phyloP scores from a whole-genome alignment of 352 stramenopile species.

The Phytophthora nicotianae region DNA sequence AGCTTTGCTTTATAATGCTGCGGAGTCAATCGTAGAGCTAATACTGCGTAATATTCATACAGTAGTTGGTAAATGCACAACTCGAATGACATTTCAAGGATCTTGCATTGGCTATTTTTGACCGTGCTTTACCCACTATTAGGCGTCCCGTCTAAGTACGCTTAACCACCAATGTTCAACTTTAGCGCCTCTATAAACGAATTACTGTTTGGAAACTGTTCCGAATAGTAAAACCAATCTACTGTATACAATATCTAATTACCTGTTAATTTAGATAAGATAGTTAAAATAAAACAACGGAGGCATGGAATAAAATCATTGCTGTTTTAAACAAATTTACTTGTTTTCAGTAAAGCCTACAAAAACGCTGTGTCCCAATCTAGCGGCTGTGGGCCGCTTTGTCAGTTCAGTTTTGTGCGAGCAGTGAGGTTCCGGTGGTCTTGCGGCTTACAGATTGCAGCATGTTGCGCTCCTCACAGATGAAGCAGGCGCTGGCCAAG shows the following conservation, averaged over 20 bases:
- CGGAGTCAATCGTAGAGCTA: too few relatives aligned
- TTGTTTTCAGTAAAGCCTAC: neutral
- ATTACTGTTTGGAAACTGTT: neutral
- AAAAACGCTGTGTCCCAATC: neutral
- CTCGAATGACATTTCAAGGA: neutral
- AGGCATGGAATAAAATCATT: neutral
- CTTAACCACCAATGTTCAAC: neutral
- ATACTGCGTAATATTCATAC: neutral
- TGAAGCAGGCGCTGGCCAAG: slow-evolving; percentile 29
- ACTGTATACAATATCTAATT: neutral
- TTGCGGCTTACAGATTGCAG: slow-evolving; percentile 2
- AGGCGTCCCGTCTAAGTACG: neutral
- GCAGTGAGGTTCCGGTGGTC: slow-evolving; percentile 26
- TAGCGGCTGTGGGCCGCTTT: slow-evolving; percentile 1
- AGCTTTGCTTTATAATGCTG: too few relatives aligned
- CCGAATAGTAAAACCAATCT: too few relatives aligned
- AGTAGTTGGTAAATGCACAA: neutral
- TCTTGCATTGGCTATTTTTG: neutral
- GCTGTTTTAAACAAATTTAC: neutral
- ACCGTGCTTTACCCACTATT: neutral
- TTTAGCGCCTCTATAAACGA: neutral
- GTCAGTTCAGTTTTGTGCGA: slow-evolving; percentile 22
- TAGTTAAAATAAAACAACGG: neutral
- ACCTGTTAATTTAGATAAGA: neutral
- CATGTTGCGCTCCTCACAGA: slow-evolving; percentile 35